Evolutionary conservation across 2,329 filamentous ascomycete genomes (phyloP).

Genomic region (Pyricularia sp.): DNA sequence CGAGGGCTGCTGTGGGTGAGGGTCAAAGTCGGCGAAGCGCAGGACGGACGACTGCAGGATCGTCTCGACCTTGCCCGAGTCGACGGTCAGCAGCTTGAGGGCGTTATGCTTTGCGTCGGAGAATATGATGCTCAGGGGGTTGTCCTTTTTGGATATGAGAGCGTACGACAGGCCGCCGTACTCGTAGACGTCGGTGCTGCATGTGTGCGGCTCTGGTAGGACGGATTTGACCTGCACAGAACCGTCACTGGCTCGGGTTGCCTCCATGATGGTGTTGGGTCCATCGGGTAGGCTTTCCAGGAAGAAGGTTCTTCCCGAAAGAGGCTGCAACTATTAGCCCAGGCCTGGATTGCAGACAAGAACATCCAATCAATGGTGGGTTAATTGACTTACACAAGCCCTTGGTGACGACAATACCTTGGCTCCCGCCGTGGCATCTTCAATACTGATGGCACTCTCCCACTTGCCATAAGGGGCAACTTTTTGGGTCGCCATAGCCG

Average conservation of each 20-base stretch:
- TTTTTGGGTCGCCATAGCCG: slow-evolving; percentile 13
- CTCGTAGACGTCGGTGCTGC: slow-evolving; percentile 34
- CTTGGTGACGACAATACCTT: slow-evolving; percentile 20
- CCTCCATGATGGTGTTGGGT: slow-evolving; percentile 29
- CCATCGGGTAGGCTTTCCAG: slow-evolving; percentile 25
- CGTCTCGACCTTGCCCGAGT: slow-evolving; percentile 18
- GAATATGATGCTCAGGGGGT: slow-evolving; percentile 25
- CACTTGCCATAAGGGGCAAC: slow-evolving; percentile 24
- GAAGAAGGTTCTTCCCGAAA: slow-evolving; percentile 22
- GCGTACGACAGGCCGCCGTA: slow-evolving; percentile 36
- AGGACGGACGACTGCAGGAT: slow-evolving; percentile 20
- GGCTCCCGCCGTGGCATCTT: slow-evolving; percentile 22
- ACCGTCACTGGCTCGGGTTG: slow-evolving; percentile 14
- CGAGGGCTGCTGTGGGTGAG: slow-evolving; percentile 17
- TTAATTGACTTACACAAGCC: slow-evolving; percentile 16
- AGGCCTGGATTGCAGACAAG: background rate
- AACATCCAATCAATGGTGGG: background rate
- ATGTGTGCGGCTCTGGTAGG: slow-evolving; percentile 29
- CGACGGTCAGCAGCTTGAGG: slow-evolving; percentile 28
- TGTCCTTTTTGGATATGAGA: slow-evolving; percentile 15
- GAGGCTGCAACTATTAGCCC: slow-evolving; percentile 10
- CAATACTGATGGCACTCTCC: slow-evolving; percentile 24
- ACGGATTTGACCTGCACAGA: slow-evolving; percentile 19
- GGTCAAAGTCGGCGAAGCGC: slow-evolving; percentile 33
- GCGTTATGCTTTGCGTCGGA: slow-evolving; percentile 27